Evolutionary conservation across 225 moss, liverwort and hornwort genomes (phyloP).

Genomic region (Anthoceros angustus): DNA sequence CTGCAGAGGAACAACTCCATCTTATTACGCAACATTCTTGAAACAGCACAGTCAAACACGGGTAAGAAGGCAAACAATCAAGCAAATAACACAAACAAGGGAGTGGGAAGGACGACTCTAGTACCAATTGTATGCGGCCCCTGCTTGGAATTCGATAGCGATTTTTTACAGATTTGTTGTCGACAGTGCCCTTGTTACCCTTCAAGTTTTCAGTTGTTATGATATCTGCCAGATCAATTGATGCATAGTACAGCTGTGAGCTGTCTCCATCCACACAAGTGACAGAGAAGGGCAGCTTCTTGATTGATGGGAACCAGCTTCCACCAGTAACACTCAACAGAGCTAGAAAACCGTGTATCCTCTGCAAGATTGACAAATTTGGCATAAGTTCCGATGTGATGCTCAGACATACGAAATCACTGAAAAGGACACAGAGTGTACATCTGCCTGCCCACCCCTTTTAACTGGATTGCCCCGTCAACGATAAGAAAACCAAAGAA

Average conservation of each 20-base stretch:
- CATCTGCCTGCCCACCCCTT: too few relatives aligned
- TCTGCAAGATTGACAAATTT: conserved; percentile 30
- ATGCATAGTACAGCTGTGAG: conserved; percentile 74
- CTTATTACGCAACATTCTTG: conserved; percentile 10
- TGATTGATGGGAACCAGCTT: conserved; percentile 53
- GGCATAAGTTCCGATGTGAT: neutral
- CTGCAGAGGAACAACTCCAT: conserved; percentile 22
- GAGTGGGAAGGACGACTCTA: neutral
- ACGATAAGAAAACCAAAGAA: too few relatives aligned
- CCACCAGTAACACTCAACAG: conserved; percentile 84
- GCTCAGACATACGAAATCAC: neutral
- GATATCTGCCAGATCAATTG: conserved; percentile 60
- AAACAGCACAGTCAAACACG: neutral
- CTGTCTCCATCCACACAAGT: conserved; percentile 93
- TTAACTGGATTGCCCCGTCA: too few relatives aligned
- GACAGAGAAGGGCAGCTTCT: conserved; percentile 79
- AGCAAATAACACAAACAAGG: neutral
- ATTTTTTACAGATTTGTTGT: conserved; percentile 25
- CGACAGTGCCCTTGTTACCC: conserved; percentile 9
- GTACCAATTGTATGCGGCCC: conserved; percentile 91
- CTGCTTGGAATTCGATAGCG: conserved; percentile 72
- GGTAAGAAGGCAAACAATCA: neutral
- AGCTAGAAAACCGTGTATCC: conserved; percentile 81
- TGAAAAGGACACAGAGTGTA: too few relatives aligned
- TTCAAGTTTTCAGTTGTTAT: conserved; percentile 27